These are phyloP conservation scores for Globisporangium apiculatum DNA, from an alignment of 352 stramenopile species.

Conservation along the genomic window DNA sequence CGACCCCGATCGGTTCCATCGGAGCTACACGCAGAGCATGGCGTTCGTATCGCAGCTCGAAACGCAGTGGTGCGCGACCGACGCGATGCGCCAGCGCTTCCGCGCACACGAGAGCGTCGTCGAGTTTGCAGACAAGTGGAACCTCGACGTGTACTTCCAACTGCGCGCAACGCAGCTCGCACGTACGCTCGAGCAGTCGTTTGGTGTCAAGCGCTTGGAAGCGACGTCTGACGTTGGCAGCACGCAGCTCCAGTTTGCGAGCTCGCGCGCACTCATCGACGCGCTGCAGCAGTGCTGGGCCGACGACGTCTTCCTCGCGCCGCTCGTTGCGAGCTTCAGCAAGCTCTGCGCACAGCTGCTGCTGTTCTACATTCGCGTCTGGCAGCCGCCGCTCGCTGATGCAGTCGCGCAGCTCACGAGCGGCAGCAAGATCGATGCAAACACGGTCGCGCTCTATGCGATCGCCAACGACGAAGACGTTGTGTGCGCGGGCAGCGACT, in stretches of 20 bases:
- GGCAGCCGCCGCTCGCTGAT: conserved; percentile 42
- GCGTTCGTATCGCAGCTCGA: conserved; percentile 54
- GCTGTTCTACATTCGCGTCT: conserved; percentile 48
- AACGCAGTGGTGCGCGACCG: conserved; percentile 38
- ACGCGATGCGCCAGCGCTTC: conserved; percentile 58
- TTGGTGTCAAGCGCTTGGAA: conserved; percentile 28
- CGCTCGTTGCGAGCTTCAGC: conserved; percentile 52
- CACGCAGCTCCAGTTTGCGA: conserved; percentile 38
- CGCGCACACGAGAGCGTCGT: conserved; percentile 60
- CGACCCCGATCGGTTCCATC: conserved; percentile 71
- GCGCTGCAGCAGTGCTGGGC: conserved; percentile 53
- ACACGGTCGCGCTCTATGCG: conserved; percentile 28
- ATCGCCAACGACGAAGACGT: conserved; percentile 56
- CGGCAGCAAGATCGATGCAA: conserved; percentile 43
- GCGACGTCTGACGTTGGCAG: conserved; percentile 2
- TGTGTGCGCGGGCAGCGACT: conserved; percentile 63
- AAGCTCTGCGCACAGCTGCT: conserved; percentile 70
- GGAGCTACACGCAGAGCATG: conserved; percentile 79
- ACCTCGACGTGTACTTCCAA: conserved; percentile 86
- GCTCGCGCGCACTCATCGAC: conserved; percentile 39
- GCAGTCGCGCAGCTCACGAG: conserved; percentile 35
- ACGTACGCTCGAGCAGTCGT: conserved; percentile 39
- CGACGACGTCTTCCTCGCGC: conserved; percentile 42
- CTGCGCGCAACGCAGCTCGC: conserved; percentile 54
- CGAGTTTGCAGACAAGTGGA: conserved; percentile 85